Conservation (phyloP, 805 yeast genomes). For the Teunomyces stri region DNA sequence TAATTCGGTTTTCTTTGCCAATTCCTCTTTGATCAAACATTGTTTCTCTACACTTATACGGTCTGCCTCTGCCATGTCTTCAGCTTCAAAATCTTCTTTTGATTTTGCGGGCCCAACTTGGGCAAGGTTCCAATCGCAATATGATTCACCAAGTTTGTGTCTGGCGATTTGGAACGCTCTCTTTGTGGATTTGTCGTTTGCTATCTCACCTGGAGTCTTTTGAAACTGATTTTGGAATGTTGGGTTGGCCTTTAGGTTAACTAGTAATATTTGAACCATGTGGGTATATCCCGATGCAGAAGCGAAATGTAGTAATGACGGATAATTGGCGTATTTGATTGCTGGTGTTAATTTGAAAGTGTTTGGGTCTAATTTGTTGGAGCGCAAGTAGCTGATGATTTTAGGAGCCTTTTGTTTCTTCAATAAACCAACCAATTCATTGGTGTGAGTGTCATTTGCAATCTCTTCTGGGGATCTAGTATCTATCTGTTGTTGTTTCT, state of each 20-base stretch:
- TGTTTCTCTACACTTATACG: constrained; percentile 39
- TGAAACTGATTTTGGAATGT: constrained; percentile 49
- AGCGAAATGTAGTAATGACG: constrained; percentile 80
- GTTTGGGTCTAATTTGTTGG: constrained; percentile 53
- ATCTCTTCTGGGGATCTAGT: constrained; percentile 24
- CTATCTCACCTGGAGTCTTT: constrained; percentile 68
- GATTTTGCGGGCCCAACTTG: constrained; percentile 61
- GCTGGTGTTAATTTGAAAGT: constrained; percentile 53
- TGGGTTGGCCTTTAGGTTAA: constrained; percentile 71
- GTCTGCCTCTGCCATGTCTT: constrained; percentile 34
- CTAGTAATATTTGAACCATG: constrained; percentile 62
- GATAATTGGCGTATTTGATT: constrained; percentile 49
- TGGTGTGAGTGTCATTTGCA: constrained; percentile 49
- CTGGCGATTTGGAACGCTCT: constrained; percentile 70
- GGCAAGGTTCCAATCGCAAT: constrained; percentile 67
- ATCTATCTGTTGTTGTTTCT: constrained; percentile 10
- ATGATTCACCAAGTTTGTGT: constrained; percentile 61
- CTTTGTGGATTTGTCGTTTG: constrained; percentile 44
- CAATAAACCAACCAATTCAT: constrained; percentile 56
- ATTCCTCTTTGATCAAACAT: constrained; percentile 40
- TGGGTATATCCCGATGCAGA: constrained; percentile 63
- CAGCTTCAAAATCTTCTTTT: constrained; percentile 53
- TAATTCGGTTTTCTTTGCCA: constrained; percentile 41
- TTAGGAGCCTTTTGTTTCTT: constrained; percentile 79
- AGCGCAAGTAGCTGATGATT: constrained; percentile 57